Base-by-base conservation (phyloP, 164 flowering plant genomes). In the Annona cherimola region DNA sequence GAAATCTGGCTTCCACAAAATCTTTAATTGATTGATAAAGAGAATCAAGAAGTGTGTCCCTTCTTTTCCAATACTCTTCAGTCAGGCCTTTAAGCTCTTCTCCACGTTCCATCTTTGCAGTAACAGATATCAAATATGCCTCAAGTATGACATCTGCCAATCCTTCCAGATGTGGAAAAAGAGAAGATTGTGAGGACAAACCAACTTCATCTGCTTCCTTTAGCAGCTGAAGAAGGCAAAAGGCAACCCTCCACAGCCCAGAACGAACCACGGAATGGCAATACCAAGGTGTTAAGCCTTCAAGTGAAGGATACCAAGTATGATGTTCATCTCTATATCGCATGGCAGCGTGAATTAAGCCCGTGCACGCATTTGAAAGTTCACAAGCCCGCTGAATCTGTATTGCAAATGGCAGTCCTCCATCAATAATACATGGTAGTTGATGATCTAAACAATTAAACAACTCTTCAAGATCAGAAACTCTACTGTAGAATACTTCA, bases 401-500 rank as follows among this genome's bases (percentile, higher is more conserved):
- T 73, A 86, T 69, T 68, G 67, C 42, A 59, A 81, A 57, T 12
- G 92, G 87, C 75, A 79, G 83, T 41, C 86, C 90, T 19, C 61
- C 73, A 62, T 77, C 79, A 63, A 91, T 78, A 45, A 95, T 55
- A 78, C 77, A 79, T 43, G 86, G 89, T 54, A 88, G 82, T 61
- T 90, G 86, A 74, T 71, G 81, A 67, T 85, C 85, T 70, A 93
- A 73, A 84, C 96, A 89, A 76, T 81, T 50, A 80, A 89, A 95
- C 35, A 91, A 76, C 79, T 90, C 90, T 75, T 91, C 90, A 44
- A 93, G 83, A 61, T 88, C 89, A 77, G 99, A 95, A 75, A 95
- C 96, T 78, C 87, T 95, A 74, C 96, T 95, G 79, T 88, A 95
- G 75, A 95, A 95, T 45, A 95, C 98, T 84, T 95, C 98, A 66